These are phyloP conservation scores for Solanum ossicruentum DNA, from an alignment of 257 asterid species.

Conservation along the genomic window DNA sequence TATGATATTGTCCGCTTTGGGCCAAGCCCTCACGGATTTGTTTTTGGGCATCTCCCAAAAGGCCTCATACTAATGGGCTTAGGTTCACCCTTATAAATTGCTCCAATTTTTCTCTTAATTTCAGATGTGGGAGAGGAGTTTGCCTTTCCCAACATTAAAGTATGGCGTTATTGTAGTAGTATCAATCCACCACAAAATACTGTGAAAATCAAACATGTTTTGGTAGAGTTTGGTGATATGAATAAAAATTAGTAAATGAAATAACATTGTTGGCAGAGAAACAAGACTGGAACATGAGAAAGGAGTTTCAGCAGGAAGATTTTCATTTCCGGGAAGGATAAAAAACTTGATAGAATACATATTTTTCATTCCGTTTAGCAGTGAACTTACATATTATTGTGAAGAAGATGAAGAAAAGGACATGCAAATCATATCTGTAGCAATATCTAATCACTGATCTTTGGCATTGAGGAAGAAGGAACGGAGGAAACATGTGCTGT, in stretches of 20 bases:
- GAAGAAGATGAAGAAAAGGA: background rate
- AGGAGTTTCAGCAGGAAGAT: background rate
- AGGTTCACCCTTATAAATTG: no score
- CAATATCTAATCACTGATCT: slow-evolving; percentile 36
- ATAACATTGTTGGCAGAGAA: background rate
- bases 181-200: no score
- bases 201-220: background rate
- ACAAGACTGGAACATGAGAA: background rate
- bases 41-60: no score
- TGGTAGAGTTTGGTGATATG: background rate
- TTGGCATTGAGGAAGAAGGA: slow-evolving; percentile 33
- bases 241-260: background rate
- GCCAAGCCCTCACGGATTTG: no score
- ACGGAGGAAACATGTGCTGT: slow-evolving; percentile 42
- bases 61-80: no score
- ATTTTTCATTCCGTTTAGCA: background rate
- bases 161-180: no score
- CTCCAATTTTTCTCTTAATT: no score
- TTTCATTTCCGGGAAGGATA: background rate
- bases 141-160: no score
- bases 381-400: background rate
- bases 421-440: background rate
- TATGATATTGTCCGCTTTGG: no score
- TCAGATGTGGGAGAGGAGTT: no score
- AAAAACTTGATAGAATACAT: background rate